phyloP scores from a whole-genome alignment of 129 eudicot genomes.

The Sambucus nigra region DNA sequence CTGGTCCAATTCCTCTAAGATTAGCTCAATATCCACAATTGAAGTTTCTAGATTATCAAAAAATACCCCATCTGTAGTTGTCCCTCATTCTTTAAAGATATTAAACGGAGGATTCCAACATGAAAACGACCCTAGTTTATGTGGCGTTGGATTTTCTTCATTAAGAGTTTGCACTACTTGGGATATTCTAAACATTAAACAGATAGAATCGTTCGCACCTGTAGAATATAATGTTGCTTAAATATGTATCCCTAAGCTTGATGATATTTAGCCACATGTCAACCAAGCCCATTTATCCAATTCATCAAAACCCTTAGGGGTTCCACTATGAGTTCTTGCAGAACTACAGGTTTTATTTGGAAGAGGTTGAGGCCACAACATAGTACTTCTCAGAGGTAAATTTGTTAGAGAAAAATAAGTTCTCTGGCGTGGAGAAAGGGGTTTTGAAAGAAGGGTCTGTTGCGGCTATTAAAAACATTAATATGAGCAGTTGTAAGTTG shows the following conservation, averaged over 20 bases:
- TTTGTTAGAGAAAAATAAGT: slow-evolving; percentile 64
- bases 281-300: slow-evolving; percentile 38
- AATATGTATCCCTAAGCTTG: slow-evolving; percentile 29
- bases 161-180: slow-evolving; percentile 53
- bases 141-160: slow-evolving; percentile 49
- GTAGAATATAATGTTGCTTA: slow-evolving; percentile 12
- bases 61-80: slow-evolving; percentile 68
- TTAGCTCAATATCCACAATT: slow-evolving; percentile 38
- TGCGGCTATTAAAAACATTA: slow-evolving; percentile 68
- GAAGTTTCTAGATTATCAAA: slow-evolving; percentile 51
- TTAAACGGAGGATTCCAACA: slow-evolving; percentile 35
- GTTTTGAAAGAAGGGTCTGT: slow-evolving; percentile 58
- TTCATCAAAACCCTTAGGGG: slow-evolving; percentile 24
- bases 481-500: slow-evolving; percentile 62
- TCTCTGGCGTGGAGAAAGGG: slow-evolving; percentile 76
- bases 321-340: slow-evolving; percentile 20
- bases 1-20: slow-evolving; percentile 47
- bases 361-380: slow-evolving; percentile 88
- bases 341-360: slow-evolving; percentile 57
- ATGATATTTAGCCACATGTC: slow-evolving; percentile 31
- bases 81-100: slow-evolving; percentile 46
- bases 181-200: slow-evolving; percentile 33
- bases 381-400: slow-evolving; percentile 67
- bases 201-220: slow-evolving; percentile 32
- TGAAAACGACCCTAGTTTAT: slow-evolving; percentile 52